These are phyloP conservation scores for Solidago caesia DNA, from an alignment of 129 eudicot genomes.

Conservation along the genomic window DNA sequence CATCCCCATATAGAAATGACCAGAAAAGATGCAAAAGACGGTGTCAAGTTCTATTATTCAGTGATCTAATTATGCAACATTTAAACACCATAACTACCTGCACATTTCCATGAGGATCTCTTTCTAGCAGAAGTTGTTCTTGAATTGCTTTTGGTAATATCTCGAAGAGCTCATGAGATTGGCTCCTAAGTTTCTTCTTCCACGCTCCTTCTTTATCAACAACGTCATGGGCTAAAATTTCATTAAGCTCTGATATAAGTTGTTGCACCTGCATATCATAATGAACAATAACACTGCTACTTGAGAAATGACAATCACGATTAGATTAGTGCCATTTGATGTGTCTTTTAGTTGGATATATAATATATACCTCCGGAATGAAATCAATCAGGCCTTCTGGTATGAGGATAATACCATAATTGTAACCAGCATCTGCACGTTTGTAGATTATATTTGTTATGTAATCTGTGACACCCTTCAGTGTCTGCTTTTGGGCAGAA, in stretches of 20 bases:
- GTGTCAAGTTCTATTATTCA: neutral
- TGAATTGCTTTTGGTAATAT: conserved; percentile 84
- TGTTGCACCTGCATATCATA: conserved; percentile 65
- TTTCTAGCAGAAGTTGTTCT: conserved; percentile 89
- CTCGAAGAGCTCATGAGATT: conserved; percentile 71
- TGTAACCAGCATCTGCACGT: conserved; percentile 81
- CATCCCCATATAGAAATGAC: neutral
- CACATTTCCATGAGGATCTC: conserved; percentile 99
- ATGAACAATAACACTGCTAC: conserved; percentile 4
- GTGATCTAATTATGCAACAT: conserved; percentile 12
- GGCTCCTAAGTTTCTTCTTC: conserved; percentile 77
- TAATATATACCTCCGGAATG: conserved; percentile 77
- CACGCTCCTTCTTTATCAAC: conserved; percentile 82
- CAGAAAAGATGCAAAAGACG: neutral
- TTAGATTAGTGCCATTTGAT: neutral
- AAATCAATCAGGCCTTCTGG: conserved; percentile 98
- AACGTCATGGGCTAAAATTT: conserved; percentile 77
- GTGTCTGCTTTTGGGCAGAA: conserved; percentile 68
- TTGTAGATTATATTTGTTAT: conserved; percentile 79
- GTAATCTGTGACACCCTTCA: conserved; percentile 77
- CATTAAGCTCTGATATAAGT: conserved; percentile 94
- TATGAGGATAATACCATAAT: conserved; percentile 87
- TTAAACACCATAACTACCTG: conserved; percentile 52
- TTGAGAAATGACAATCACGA: neutral
- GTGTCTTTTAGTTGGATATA: neutral